Conservation (phyloP, 2,329 filamentous ascomycete species). For the Paradendryphiella salina region DNA sequence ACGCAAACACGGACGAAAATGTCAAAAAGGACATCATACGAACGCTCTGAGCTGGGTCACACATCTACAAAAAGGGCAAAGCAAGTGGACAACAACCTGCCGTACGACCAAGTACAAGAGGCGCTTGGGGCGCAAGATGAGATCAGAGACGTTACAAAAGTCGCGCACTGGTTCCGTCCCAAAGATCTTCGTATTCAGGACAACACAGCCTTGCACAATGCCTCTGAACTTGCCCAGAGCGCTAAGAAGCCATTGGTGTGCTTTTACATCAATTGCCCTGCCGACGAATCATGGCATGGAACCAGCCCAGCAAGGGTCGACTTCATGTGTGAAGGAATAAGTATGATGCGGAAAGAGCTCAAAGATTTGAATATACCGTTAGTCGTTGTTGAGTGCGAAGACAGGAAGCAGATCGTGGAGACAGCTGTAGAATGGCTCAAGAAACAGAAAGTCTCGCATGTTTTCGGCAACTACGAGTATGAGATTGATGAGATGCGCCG, state of each 20-base stretch:
- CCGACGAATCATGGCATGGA: constrained; percentile 57
- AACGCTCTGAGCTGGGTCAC: constrained; percentile 45
- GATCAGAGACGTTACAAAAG: constrained; percentile 46
- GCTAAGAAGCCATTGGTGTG: constrained; percentile 51
- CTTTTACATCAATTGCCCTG: constrained; percentile 53
- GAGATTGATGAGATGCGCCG: constrained; percentile 52
- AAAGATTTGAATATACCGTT: constrained; percentile 55
- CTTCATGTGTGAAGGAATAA: constrained; percentile 53
- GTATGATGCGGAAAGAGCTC: constrained; percentile 52
- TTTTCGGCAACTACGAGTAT: constrained; percentile 55
- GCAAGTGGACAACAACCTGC: constrained; percentile 52
- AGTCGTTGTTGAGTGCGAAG: constrained; percentile 50
- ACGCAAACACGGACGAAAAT: constrained; percentile 1
- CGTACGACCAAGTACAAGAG: constrained; percentile 49
- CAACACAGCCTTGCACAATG: constrained; percentile 54
- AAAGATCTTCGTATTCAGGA: constrained; percentile 57
- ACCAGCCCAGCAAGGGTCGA: constrained; percentile 55
- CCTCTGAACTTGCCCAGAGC: constrained; percentile 52
- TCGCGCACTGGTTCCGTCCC: constrained; percentile 57
- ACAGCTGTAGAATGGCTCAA: constrained; percentile 51
- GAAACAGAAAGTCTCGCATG: constrained; percentile 51
- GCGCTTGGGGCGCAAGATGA: constrained; percentile 48
- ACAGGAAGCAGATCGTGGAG: constrained; percentile 50
- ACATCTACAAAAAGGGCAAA: constrained; percentile 56
- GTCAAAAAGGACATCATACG: constrained; percentile 40